Evolutionary conservation across 78 protist genomes (phyloP).

Genomic region (Mastigamoeba balamuthi): DNA sequence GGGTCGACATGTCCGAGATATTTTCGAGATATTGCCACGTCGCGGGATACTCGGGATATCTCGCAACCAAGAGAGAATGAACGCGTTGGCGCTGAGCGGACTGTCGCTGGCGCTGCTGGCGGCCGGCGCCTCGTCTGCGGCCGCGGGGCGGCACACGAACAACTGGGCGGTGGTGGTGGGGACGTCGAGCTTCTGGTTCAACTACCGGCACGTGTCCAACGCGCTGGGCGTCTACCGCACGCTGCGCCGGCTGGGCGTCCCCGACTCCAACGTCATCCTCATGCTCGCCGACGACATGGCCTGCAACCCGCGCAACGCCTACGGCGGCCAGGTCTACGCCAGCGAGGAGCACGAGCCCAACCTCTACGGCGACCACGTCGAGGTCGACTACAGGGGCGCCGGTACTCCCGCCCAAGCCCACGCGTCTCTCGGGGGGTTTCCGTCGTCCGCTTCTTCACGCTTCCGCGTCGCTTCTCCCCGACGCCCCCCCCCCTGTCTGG

Average conservation of each 20-base stretch:
- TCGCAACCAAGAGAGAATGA: too few relatives aligned
- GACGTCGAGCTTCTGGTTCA: constrained; percentile 92
- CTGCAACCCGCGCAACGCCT: constrained; percentile 85
- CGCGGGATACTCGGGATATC: too few relatives aligned
- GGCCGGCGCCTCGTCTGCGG: too few relatives aligned
- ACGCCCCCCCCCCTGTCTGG: too few relatives aligned
- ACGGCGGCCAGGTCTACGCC: constrained; percentile 73
- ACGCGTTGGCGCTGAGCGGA: too few relatives aligned
- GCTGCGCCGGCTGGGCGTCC: not conserved
- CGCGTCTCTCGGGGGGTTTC: too few relatives aligned
- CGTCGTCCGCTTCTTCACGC: too few relatives aligned
- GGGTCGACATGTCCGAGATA: too few relatives aligned
- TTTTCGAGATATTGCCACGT: too few relatives aligned
- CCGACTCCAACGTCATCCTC: constrained; percentile 53
- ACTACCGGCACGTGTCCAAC: constrained; percentile 89
- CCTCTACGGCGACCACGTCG: constrained; percentile 73
- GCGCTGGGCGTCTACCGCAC: constrained; percentile 72
- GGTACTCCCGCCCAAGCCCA: too few relatives aligned
- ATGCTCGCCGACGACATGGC: constrained; percentile 93
- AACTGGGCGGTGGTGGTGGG: constrained; percentile 72
- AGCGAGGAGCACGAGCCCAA: constrained; percentile 45
- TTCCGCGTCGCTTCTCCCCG: too few relatives aligned
- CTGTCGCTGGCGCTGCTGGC: too few relatives aligned
- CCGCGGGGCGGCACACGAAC: constrained; percentile 42
- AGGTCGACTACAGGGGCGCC: constrained; percentile 86